Conservation (phyloP, 176 grass and related monocot genomes). For the Saccharum spontaneum region DNA sequence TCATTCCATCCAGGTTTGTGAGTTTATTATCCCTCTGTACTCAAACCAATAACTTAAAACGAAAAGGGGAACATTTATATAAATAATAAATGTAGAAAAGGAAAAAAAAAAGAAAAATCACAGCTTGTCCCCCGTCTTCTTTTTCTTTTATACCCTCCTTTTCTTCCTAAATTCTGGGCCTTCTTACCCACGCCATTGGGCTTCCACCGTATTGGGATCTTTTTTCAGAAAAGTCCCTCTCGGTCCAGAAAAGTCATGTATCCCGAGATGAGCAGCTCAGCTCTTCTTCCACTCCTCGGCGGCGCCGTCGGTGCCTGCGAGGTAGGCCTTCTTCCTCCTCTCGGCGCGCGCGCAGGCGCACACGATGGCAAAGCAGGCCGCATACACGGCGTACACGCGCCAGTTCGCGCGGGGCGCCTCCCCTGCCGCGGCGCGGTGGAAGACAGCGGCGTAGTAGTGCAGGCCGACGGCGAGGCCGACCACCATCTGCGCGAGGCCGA, state of each 20-base stretch:
- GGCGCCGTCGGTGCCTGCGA: conserved; percentile 44
- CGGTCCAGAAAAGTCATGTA: background rate
- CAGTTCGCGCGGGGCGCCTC: conserved; percentile 83
- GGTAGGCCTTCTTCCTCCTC: conserved; percentile 85
- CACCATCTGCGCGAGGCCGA: conserved; percentile 88
- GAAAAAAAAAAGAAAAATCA: background rate
- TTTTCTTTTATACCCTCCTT: conserved; percentile 1
- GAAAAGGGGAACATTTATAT: background rate
- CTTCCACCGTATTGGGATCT: background rate
- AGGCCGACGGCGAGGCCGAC: conserved; percentile 81
- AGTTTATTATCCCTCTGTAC: conserved; percentile 32
- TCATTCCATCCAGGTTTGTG: background rate
- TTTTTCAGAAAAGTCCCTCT: conserved; percentile 22
- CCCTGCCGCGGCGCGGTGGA: conserved; percentile 80
- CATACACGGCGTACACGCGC: conserved; percentile 88
- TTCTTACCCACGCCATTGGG: conserved; percentile 36
- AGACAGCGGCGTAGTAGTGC: conserved; percentile 94
- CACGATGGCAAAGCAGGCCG: conserved; percentile 77
- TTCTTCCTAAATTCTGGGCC: background rate
- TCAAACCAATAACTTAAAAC: conserved; percentile 20
- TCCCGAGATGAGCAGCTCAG: conserved; percentile 28
- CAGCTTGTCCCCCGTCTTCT: background rate
- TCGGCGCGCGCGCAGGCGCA: conserved; percentile 82
- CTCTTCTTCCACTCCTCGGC: conserved; percentile 92
- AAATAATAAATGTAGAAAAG: background rate